A percentile compares a stretch with the other conserved stretches of the same genome.
Conservation (phyloP, 768 basidiomycete species). For the Xanthoconium purpureum region DNA sequence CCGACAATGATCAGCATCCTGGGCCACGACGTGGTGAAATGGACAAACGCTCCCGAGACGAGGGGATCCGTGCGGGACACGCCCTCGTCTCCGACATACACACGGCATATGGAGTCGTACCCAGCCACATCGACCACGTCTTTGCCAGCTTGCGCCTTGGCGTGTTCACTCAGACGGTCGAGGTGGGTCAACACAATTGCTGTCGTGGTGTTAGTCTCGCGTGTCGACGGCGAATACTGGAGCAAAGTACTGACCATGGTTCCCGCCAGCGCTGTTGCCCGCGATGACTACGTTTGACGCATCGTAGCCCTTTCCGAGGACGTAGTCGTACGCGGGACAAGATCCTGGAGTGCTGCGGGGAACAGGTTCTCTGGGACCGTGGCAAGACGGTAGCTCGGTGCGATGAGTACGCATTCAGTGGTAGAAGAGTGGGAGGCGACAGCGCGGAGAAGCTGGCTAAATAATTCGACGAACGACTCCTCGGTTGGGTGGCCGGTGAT, state of each 20-base stretch:
- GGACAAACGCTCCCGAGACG: conserved; percentile 11
- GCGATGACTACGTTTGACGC: conserved; percentile 20
- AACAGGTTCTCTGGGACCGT: conserved; percentile 22
- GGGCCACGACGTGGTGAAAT: conserved; percentile 19
- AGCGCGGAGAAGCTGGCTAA: conserved; percentile 8
- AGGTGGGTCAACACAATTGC: conserved; percentile 28
- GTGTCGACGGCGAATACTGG: no score
- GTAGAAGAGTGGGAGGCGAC: not conserved
- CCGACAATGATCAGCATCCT: conserved; percentile 23
- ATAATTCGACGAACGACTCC: not conserved
- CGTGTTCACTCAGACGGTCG: not conserved
- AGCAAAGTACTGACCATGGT: conserved; percentile 15
- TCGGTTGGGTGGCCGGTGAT: conserved; percentile 17
- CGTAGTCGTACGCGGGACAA: conserved; percentile 25
- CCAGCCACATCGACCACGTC: not conserved
- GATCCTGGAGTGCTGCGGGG: conserved; percentile 22
- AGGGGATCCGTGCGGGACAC: conserved; percentile 15
- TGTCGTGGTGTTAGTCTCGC: not conserved
- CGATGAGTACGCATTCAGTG: conserved; percentile 10
- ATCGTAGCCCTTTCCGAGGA: conserved; percentile 22
- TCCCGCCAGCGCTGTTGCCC: conserved; percentile 29
- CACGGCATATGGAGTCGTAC: not conserved
- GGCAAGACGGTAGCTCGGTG: conserved; percentile 25
- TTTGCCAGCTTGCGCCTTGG: not conserved
- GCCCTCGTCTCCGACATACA: conserved; percentile 15